Percentiles rank a stretch among this genome's conserved stretches.
Conservation (phyloP, 148 eudicot genomes). For the Vaccinium myrtillus region DNA sequence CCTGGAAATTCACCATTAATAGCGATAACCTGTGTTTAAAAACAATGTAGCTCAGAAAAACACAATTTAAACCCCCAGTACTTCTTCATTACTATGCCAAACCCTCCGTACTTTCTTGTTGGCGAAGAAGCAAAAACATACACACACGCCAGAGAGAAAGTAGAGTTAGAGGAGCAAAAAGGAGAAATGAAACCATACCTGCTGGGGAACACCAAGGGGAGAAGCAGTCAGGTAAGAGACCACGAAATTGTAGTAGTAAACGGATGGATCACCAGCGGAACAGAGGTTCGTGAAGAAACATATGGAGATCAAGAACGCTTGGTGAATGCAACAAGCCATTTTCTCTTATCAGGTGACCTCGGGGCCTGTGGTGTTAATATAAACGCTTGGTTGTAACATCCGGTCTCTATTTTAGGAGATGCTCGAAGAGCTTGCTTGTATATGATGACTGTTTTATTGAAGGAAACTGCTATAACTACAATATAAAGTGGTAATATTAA, state of each 20-base stretch:
- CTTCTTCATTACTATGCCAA: background rate
- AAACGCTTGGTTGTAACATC: too few species aligned
- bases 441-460: too few species aligned
- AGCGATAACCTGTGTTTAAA: constrained; percentile 79
- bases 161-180: background rate
- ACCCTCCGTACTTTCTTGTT: background rate
- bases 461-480: too few species aligned
- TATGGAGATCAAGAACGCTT: constrained; percentile 28
- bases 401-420: too few species aligned
- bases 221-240: constrained; percentile 93
- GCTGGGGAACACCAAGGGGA: constrained; percentile 72
- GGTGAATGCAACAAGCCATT: constrained; percentile 14
- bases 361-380: too few species aligned
- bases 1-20: constrained; percentile 89
- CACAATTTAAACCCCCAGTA: background rate
- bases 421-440: too few species aligned
- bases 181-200: constrained; percentile 27
- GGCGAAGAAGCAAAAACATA: background rate
- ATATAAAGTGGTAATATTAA: too few species aligned
- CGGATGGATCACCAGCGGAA: constrained; percentile 72
- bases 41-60: constrained; percentile 18
- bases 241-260: constrained; percentile 48
- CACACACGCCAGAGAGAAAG: background rate
- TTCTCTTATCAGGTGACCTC: too few species aligned
- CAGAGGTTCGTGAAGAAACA: constrained; percentile 40